Base-by-base conservation (phyloP, 2,329 filamentous ascomycete genomes). In the Neofusicoccum parvum region DNA sequence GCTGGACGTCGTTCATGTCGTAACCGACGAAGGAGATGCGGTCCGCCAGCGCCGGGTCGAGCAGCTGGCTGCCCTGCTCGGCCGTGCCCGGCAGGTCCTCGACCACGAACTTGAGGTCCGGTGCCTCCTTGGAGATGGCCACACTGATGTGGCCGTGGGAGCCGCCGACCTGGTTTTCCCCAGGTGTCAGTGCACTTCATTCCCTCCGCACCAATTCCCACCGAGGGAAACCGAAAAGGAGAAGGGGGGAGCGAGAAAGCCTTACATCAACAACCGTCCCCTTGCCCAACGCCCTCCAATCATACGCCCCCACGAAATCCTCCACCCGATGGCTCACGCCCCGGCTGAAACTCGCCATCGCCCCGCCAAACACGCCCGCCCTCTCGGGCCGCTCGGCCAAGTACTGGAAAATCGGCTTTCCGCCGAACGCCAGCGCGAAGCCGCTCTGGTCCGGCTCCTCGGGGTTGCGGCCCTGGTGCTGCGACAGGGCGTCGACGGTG, bases 1-100 rank as follows among this genome's bases (percentile, higher is more conserved):
- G 80, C 73, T 89, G 87, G 58, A 83, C 80, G 7, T 79, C 79
- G 72, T 88, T 87, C 71, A 89, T 87, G 69, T 88, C 83, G 71
- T 89, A 85, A 3, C 76, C 77, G 67, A 80, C 76, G 66, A 80
- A 80, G 6, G 69, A 71, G 46, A 78, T 72, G 49, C 74, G 73
- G 20, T 68, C 69, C 46, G 62, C 67, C 9, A 75, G 68, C 23
- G 68, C 68, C 7, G 32, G 36, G 7, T 59, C 66, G 49, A 34
- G 67, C 39, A 45, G 10, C 23, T 49, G 11, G 15, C 43, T 11
- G 5, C 39, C 56, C 7, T 46, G 50, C 49, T 66, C 67, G 36
- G 70, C 43, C n/a, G 67, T 68, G 15, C 41, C 66, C 12, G 72
- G 71, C 43, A 76, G 72, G 39, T 78, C 74, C 64, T 78, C 68